Evolutionary conservation across 371 early-diverging fungal genomes (phyloP).

Genomic region (Actinomucor elegans): DNA sequence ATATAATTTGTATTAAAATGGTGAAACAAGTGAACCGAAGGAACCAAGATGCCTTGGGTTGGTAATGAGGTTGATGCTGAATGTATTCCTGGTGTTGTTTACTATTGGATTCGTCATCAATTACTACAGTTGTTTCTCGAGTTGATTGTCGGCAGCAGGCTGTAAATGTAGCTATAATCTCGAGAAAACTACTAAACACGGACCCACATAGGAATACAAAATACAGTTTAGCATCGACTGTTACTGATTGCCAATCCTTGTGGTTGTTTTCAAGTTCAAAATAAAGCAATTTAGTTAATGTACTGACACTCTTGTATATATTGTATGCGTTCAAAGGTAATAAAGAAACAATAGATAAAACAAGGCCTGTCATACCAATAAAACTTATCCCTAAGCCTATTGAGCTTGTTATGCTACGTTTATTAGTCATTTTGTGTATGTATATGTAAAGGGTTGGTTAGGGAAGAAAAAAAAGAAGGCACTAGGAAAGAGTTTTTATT

Average conservation of each 20-base stretch:
- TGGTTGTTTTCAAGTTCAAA: conserved; percentile 12
- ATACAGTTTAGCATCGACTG: conserved; percentile 10
- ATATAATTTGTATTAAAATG: conserved; percentile 13
- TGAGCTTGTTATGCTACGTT: neutral
- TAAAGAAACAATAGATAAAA: conserved; percentile 18
- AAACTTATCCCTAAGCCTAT: conserved; percentile 21
- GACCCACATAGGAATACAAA: conserved; percentile 13
- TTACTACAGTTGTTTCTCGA: neutral
- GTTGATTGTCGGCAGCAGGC: conserved; percentile 12
- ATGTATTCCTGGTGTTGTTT: neutral
- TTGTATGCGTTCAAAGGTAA: conserved; percentile 25
- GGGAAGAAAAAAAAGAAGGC: neutral
- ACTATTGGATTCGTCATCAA: neutral
- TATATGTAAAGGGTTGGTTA: neutral
- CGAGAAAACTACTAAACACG: conserved; percentile 5
- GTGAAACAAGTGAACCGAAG: conserved; percentile 11
- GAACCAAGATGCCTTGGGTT: conserved; percentile 15
- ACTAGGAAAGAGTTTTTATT: neutral
- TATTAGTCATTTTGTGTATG: conserved; percentile 7
- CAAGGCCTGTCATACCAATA: conserved; percentile 26
- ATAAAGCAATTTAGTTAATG: conserved; percentile 5
- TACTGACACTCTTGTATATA: conserved; percentile 7
- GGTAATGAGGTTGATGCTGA: neutral
- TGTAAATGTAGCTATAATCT: conserved; percentile 6
- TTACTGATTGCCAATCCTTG: neutral